Percentiles rank a stretch among this genome's conserved stretches.
These are phyloP conservation scores for Beauveria sp. DNA, from an alignment of 2,329 filamentous ascomycete species.

Conservation along the genomic window DNA sequence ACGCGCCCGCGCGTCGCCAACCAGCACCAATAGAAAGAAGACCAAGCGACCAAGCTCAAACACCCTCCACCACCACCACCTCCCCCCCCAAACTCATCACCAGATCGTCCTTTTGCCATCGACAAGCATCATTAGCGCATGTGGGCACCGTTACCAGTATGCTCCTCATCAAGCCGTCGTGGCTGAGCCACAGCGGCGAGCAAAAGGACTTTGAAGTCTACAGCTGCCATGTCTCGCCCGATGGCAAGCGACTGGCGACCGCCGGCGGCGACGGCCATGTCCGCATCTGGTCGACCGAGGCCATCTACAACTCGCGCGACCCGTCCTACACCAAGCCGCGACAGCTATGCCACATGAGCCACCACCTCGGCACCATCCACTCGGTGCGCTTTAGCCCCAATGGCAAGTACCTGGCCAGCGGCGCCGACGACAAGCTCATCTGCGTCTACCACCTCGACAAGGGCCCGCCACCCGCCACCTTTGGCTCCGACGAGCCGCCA, in stretches of 20 bases:
- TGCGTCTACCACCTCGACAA: constrained; percentile 91
- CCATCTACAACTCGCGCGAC: constrained; percentile 75
- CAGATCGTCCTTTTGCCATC: constrained; percentile 1
- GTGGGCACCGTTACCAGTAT: constrained; percentile 34
- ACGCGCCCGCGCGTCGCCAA: constrained; percentile 10
- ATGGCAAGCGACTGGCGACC: constrained; percentile 84
- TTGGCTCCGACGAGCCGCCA: constrained; percentile 84
- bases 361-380: constrained; percentile 95
- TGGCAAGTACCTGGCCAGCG: constrained; percentile 89
- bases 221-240: constrained; percentile 93
- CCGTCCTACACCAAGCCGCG: constrained; percentile 67
- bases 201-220: constrained; percentile 98
- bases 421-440: constrained; percentile 97
- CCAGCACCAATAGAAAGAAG: not conserved
- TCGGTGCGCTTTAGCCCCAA: constrained; percentile 95
- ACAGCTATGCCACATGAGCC: constrained; percentile 96
- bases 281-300: constrained; percentile 93
- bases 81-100: not conserved
- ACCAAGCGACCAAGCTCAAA: constrained; percentile 5
- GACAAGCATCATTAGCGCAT: constrained; percentile 1
- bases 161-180: constrained; percentile 89
- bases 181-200: constrained; percentile 94
- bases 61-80: not conserved
- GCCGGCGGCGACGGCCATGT: constrained; percentile 97
- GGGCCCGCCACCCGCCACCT: constrained; percentile 69